Evolutionary conservation across 2,329 filamentous ascomycete genomes (phyloP).

Genomic region (Cordyceps cicadae): DNA sequence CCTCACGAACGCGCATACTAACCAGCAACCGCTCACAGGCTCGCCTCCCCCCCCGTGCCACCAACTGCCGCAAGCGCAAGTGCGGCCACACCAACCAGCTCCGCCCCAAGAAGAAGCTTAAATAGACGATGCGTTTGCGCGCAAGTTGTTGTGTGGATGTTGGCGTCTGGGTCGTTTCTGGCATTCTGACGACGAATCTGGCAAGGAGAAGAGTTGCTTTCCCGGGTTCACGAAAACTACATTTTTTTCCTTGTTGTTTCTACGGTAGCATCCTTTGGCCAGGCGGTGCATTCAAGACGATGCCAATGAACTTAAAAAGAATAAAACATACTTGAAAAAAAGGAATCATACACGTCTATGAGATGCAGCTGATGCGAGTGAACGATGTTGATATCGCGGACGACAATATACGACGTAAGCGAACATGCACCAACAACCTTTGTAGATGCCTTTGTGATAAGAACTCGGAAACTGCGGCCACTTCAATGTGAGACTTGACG

Average conservation of each 20-base stretch:
- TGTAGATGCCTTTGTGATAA: too few relatives aligned
- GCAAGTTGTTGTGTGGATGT: constrained; percentile 25
- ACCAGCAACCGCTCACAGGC: constrained; percentile 32
- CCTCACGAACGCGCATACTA: background rate
- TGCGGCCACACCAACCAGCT: constrained; percentile 99
- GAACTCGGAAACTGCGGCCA: too few relatives aligned
- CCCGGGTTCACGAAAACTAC: constrained; percentile 23
- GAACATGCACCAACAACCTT: too few relatives aligned
- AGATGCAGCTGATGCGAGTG: background rate
- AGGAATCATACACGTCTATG: background rate
- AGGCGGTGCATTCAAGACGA: constrained; percentile 31
- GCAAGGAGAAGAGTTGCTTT: constrained; percentile 23
- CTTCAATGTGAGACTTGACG: too few relatives aligned
- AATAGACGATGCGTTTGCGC: constrained; percentile 42
- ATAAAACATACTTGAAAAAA: constrained; percentile 1
- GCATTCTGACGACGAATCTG: constrained; percentile 30
- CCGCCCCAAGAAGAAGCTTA: constrained; percentile 99
- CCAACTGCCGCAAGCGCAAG: constrained; percentile 99
- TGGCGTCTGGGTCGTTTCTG: constrained; percentile 35
- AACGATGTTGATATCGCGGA: background rate
- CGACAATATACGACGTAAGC: too few relatives aligned
- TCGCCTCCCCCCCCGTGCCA: constrained; percentile 93
- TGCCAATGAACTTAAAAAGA: constrained; percentile 19
- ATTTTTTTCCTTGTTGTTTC: constrained; percentile 28
- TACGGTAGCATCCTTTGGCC: constrained; percentile 32